A percentile compares a stretch with the other conserved stretches of the same genome.
These are phyloP conservation scores for Eucalyptus brandiana DNA, from an alignment of 345 rosid genomes.

Conservation along the genomic window DNA sequence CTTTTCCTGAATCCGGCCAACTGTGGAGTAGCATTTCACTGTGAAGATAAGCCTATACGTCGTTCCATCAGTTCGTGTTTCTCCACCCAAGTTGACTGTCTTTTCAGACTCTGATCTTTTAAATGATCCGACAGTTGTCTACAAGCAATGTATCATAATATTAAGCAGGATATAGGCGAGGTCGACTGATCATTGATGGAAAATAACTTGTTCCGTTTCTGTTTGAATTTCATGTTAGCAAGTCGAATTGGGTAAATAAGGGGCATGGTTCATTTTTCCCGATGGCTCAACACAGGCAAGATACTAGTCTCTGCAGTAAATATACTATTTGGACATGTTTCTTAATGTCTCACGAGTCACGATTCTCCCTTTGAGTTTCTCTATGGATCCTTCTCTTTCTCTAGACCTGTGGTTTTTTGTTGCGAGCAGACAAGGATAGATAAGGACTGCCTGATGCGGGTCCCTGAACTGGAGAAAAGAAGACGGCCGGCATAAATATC, in stretches of 20 bases:
- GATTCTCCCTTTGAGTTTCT: neutral
- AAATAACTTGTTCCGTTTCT: neutral
- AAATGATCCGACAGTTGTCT: neutral
- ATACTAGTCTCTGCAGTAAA: neutral
- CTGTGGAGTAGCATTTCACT: neutral
- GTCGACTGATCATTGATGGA: neutral
- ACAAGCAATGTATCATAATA: neutral
- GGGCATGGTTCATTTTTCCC: neutral
- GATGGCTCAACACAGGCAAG: neutral
- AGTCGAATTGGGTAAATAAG: neutral
- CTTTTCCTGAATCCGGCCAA: neutral
- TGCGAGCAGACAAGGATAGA: neutral
- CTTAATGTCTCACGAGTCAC: neutral
- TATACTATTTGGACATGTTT: neutral
- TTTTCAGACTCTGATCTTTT: neutral
- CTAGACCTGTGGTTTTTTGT: neutral
- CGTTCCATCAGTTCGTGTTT: neutral
- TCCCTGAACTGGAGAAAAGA: neutral
- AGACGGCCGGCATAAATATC: neutral
- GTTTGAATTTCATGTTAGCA: neutral
- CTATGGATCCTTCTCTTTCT: neutral
- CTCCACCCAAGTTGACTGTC: neutral
- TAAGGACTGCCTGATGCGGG: neutral
- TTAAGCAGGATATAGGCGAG: neutral
- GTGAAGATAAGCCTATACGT: neutral